Base-by-base conservation (phyloP, 306 rosid genomes). In the Sesbania bispinosa region DNA sequence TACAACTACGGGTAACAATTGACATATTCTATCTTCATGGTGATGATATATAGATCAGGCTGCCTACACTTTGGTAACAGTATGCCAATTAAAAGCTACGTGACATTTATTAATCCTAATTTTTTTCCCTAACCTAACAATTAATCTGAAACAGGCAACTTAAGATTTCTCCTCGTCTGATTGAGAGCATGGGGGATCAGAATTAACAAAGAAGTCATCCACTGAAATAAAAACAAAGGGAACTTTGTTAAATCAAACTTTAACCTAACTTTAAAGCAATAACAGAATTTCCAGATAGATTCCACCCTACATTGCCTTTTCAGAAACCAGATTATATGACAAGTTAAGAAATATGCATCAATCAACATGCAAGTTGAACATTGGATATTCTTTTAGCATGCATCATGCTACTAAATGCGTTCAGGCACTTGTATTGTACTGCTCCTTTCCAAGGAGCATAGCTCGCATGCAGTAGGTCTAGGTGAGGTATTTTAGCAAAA, bases 201-300 rank as follows among this genome's bases (percentile, higher is more conserved):
- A 88, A 78, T 89, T 93, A 46, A 84, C 99, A 77, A 95, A 91
- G 92, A 89, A 95, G 85, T 95, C 99, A 83, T 89, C 99, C 82
- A 89, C 96, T 84, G 96, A 75, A 81, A 87, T 39, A 4, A 27
- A 79, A 62, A 69, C 7, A 30, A 53, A 50, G 68, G 46, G n/a
- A 23, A 71, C 48, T 46, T 57, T 39, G 43, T 48, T 38, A 71
- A 62, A 67, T 59, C 50, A 54, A 60, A 20, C 21, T 8, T 45
- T 18, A 54, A 30, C 14, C n/a, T 6, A 42, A 42, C 48, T 6
- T n/a, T 0, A 58, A 60, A 20, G 18, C 10, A 61, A 54, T 62
- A 32, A 35, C 57, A 20, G 27, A 43, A 27, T n/a, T n/a, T n/a
- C n/a, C n/a, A n/a, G n/a, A n/a, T n/a, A n/a, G n/a, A n/a, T n/a